Percentiles rank a stretch among this genome's conserved stretches.
phyloP scores from a whole-genome alignment of 108 stramenopile genomes.

The Seminavis robusta region DNA sequence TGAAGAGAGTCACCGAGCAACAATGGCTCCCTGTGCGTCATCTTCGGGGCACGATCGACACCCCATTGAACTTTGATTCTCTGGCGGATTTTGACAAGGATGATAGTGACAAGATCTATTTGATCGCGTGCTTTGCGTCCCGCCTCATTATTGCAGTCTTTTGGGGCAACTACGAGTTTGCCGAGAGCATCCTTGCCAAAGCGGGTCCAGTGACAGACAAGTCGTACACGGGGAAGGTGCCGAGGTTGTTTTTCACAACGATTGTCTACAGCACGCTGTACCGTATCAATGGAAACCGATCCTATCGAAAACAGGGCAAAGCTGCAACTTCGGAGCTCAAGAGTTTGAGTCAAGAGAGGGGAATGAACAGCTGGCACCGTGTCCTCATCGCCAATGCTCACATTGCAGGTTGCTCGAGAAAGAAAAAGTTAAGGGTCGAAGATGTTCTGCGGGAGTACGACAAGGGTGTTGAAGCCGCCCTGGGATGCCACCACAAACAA shows the following conservation, averaged over 20 bases:
- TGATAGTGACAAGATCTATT: not conserved
- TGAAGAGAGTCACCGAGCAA: not conserved
- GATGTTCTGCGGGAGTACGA: not conserved
- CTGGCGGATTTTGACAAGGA: not conserved
- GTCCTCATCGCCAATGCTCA: conserved; percentile 6
- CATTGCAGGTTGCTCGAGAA: not conserved
- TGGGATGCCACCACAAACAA: not conserved
- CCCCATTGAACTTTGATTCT: not conserved
- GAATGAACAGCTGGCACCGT: conserved; percentile 11
- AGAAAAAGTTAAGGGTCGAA: not conserved
- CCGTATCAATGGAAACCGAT: not conserved
- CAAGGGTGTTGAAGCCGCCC: not conserved
- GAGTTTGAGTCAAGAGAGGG: not conserved
- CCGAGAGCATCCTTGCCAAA: not conserved
- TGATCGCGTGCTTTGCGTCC: not conserved
- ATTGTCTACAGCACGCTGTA: not conserved
- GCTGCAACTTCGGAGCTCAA: not conserved
- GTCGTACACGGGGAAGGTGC: not conserved
- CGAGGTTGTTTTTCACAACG: conserved; percentile 2
- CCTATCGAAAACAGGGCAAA: not conserved
- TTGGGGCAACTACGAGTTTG: conserved; percentile 5
- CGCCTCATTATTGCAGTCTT: conserved; percentile 4
- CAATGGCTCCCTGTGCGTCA: conserved; percentile 2
- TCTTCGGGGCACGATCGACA: not conserved
- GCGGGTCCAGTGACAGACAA: not conserved